Percentiles rank a stretch among this genome's conserved stretches.
phyloP scores from a whole-genome alignment of 2,329 filamentous ascomycete species.

The Aaosphaeria arxii region DNA sequence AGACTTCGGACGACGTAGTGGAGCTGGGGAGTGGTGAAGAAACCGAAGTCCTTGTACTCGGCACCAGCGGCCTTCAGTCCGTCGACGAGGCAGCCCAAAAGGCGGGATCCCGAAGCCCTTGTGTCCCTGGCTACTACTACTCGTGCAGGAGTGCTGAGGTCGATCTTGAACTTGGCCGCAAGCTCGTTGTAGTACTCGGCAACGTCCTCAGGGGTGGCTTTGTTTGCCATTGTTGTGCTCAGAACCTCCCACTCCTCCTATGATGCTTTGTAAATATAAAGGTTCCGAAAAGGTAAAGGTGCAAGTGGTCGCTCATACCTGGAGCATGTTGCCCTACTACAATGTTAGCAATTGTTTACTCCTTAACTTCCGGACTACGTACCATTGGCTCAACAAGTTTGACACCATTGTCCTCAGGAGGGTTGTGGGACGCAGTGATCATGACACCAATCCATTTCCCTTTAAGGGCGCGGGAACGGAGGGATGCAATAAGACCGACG shows the following conservation, averaged over 20 bases:
- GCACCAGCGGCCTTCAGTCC: conserved; percentile 74
- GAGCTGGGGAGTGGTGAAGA: conserved; percentile 93
- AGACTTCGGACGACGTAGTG: conserved; percentile 94
- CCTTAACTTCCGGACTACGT: conserved; percentile 13
- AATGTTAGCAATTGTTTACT: background rate
- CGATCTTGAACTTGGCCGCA: conserved; percentile 57
- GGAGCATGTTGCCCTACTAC: conserved; percentile 82
- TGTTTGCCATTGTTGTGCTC: conserved; percentile 87
- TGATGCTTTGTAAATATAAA: conserved; percentile 8
- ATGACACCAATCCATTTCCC: conserved; percentile 89
- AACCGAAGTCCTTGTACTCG: conserved; percentile 79
- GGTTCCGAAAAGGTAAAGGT: conserved; percentile 5
- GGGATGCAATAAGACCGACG: conserved; percentile 81
- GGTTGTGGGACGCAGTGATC: conserved; percentile 66
- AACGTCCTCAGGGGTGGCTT: conserved; percentile 70
- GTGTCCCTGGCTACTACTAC: conserved; percentile 93
- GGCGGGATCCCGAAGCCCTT: conserved; percentile 80
- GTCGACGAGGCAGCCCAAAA: conserved; percentile 75
- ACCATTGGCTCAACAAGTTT: conserved; percentile 90
- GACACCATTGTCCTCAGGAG: conserved; percentile 63
- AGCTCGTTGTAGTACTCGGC: conserved; percentile 73
- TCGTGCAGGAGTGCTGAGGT: conserved; percentile 65
- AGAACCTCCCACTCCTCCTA: conserved; percentile 82
- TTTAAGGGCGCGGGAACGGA: conserved; percentile 85
- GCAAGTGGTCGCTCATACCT: conserved; percentile 19